These are phyloP conservation scores for Perilla frutescens DNA, from an alignment of 257 asterid genomes.

Conservation along the genomic window DNA sequence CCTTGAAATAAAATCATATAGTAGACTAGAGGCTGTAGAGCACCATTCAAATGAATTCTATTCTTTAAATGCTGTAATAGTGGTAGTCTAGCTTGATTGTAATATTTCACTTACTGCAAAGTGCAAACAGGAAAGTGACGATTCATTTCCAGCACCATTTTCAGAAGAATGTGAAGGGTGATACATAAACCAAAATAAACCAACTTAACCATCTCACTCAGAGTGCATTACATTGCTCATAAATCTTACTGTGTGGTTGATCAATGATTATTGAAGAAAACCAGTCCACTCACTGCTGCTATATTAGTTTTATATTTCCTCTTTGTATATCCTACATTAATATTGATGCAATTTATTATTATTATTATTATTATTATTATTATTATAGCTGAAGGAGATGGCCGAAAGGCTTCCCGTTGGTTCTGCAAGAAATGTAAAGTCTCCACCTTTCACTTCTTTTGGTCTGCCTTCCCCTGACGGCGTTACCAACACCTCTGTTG, in stretches of 20 bases:
- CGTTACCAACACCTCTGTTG: conserved; percentile 51
- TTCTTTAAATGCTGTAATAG: neutral
- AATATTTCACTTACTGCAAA: neutral
- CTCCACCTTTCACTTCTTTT: conserved; percentile 56
- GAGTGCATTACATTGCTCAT: too few species aligned
- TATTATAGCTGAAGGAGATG: conserved; percentile 84
- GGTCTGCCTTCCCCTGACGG: conserved; percentile 49
- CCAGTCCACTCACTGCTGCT: neutral
- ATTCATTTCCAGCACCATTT: neutral
- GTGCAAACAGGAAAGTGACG: neutral
- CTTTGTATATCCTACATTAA: neutral
- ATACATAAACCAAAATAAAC: too few species aligned
- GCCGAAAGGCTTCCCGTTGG: conserved; percentile 94
- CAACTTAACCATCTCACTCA: too few species aligned
- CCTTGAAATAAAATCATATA: neutral
- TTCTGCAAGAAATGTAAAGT: conserved; percentile 64
- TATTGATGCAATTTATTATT: conserved; percentile 32
- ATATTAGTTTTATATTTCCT: neutral
- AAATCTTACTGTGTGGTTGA: too few species aligned
- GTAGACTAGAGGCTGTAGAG: too few species aligned
- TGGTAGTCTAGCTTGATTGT: neutral
- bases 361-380: conserved; percentile 38
- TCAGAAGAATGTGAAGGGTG: too few species aligned
- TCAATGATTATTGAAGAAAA: too few species aligned
- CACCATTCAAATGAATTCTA: too few species aligned